Evolutionary conservation across 257 asterid genomes (phyloP), one percentile per base, ranked within the genome.

Genomic region (Solanum gandarillasii): DNA sequence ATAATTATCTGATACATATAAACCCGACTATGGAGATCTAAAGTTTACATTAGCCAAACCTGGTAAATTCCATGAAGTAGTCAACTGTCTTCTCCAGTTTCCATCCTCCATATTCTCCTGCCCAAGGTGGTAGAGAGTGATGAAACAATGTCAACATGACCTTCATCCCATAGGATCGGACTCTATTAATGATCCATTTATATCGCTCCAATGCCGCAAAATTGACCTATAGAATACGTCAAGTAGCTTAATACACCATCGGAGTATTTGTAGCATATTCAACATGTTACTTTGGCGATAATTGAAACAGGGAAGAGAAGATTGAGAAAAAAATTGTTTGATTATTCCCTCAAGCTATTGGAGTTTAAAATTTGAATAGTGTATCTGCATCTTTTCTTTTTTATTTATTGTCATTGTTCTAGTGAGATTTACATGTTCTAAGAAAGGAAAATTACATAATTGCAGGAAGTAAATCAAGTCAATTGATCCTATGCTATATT

Each of bases 51-150:
- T 29, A 81, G 65, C 41, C 68, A 81, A 46, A 95, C 99, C 98
- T 95, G 88, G 99, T 95, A 88, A 97, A 97, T 52, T 94, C 96
- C 94, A 95, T 85, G 90, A 95, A 97, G 89, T 97, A 91, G 87
- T 95, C 98, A 23, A 94, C 96, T 9, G 99, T 97, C 89, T 94
- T 94, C 92, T 95, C 98, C 83, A 92, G 88, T 93, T 90, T 97
- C 99, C 99, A 97, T 89, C 99, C 99, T 86, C 99, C 99, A 85
- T 95, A 95, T 86, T 95, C 99, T 31, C 99, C 98, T 8, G 98
- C 99, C 99, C 99, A 97, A 52, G 99, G 98, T 39, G 99, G 99
- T 91, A 97, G 91, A 86, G 99, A 97, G 92, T 97, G 99, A 89
- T 97, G 99, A 91, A 97, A 97, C 83, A 97, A 87, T 74, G 99